Conservation (phyloP, 805 yeast genomes). For the Phaffomyces antillensis region DNA sequence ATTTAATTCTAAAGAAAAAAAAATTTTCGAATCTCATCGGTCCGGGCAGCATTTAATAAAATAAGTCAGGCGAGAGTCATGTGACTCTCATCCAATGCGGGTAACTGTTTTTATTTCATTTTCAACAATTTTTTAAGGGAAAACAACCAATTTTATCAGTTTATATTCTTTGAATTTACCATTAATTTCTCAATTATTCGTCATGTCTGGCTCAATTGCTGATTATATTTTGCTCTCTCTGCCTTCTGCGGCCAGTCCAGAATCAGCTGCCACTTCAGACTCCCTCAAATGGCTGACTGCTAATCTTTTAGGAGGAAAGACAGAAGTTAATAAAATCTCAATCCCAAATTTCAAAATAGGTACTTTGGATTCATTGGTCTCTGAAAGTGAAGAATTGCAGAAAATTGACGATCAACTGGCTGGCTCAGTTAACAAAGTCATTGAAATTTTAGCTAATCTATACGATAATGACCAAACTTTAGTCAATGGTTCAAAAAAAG, state of each 20-base stretch:
- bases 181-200: background rate
- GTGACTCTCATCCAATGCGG: background rate
- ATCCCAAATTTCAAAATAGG: conserved; percentile 91
- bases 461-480: conserved; percentile 35
- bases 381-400: conserved; percentile 82
- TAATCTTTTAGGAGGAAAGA: conserved; percentile 48
- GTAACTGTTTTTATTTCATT: background rate
- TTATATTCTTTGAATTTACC: too few relatives aligned
- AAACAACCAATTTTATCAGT: background rate
- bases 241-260: conserved; percentile 50
- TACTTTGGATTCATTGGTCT: conserved; percentile 84
- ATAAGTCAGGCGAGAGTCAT: background rate
- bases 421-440: conserved; percentile 60
- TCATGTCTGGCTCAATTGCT: conserved; percentile 29
- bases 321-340: conserved; percentile 47
- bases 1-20: background rate
- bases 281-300: conserved; percentile 47
- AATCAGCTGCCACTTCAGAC: conserved; percentile 38
- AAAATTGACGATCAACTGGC: conserved; percentile 78
- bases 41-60: conserved; percentile 3
- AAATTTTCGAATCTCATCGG: conserved; percentile 8
- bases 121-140: background rate
- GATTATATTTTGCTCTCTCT: conserved; percentile 49
- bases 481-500: conserved; percentile 41
- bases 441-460: conserved; percentile 59